A percentile compares a stretch with the other conserved stretches of the same genome.
Evolutionary conservation across 2,329 filamentous ascomycete species (phyloP).

Genomic region (Colletotrichum lindemuthianum): DNA sequence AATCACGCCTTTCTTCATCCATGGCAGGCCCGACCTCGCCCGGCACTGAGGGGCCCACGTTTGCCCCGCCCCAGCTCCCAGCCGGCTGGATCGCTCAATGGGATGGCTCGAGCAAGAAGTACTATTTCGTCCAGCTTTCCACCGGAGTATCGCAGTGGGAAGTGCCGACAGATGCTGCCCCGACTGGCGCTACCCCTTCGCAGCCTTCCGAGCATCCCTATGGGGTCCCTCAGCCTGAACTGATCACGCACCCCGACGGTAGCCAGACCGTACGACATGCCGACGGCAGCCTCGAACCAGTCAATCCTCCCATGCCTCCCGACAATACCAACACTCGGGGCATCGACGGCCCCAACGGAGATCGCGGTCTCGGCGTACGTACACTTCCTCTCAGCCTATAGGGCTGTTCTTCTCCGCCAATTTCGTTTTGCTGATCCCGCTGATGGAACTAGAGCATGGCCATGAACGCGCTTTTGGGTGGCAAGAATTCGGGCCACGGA

Average conservation of each 20-base stretch:
- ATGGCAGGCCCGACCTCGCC: slow-evolving; percentile 70
- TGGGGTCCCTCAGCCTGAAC: slow-evolving; percentile 63
- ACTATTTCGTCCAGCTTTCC: slow-evolving; percentile 78
- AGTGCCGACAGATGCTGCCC: slow-evolving; percentile 72
- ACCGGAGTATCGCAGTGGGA: slow-evolving; percentile 80
- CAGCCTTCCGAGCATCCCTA: slow-evolving; percentile 69
- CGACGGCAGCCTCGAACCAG: slow-evolving; percentile 70
- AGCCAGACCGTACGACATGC: slow-evolving; percentile 69
- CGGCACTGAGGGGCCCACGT: slow-evolving; percentile 67
- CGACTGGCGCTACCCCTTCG: slow-evolving; percentile 68
- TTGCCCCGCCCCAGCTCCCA: slow-evolving; percentile 68
- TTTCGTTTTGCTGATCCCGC: neutral
- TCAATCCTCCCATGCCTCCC: slow-evolving; percentile 58
- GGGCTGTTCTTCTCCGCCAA: neutral
- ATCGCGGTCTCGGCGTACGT: slow-evolving; percentile 74
- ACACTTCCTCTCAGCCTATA: slow-evolving; percentile 24
- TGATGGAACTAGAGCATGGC: slow-evolving; percentile 62
- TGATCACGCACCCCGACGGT: slow-evolving; percentile 72
- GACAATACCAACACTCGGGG: slow-evolving; percentile 61
- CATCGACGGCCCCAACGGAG: slow-evolving; percentile 62
- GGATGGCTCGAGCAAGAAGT: slow-evolving; percentile 72
- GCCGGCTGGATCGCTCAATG: slow-evolving; percentile 77
- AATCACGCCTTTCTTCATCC: slow-evolving; percentile 5
- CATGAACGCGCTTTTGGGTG: slow-evolving; percentile 65
- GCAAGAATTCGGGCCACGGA: slow-evolving; percentile 54